phyloP scores from a whole-genome alignment of 345 rosid species.

The Pugionium cornutum region DNA sequence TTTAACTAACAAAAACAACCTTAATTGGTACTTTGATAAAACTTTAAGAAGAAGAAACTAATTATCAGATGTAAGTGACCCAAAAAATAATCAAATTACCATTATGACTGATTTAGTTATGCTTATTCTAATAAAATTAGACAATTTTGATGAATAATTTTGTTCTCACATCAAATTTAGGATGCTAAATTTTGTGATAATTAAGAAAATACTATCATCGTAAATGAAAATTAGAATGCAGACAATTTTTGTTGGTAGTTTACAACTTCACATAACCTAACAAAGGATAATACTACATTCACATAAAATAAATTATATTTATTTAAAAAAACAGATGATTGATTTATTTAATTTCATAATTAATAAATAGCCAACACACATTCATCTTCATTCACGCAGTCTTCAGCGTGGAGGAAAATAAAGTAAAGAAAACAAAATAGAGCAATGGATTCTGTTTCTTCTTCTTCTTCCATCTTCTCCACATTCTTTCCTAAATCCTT shows the following conservation, averaged over 20 bases:
- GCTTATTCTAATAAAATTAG: too few species aligned
- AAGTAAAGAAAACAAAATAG: not conserved
- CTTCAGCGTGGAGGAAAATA: constrained; percentile 3
- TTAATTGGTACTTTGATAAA: too few species aligned
- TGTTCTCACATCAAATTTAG: not conserved
- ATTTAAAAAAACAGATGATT: too few species aligned
- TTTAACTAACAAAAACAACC: too few species aligned
- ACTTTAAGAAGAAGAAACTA: too few species aligned
- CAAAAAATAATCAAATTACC: too few species aligned
- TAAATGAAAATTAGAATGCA: not conserved
- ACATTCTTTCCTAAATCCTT: constrained; percentile 27
- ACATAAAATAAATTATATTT: too few species aligned
- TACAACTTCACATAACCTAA: not conserved
- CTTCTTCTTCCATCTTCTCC: constrained; percentile 36
- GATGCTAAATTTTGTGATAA: not conserved
- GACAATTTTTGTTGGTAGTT: too few species aligned
- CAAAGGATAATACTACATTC: not conserved
- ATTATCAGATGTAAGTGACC: too few species aligned
- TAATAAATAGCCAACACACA: constrained; percentile 34
- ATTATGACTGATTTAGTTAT: too few species aligned
- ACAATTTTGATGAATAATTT: not conserved
- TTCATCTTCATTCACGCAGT: constrained; percentile 19
- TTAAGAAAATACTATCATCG: not conserved
- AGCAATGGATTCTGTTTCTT: constrained; percentile 44
- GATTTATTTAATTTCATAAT: not conserved